Conservation (phyloP, 1,284 basidiomycete species). For the Austroboletus novae-zelandiae region DNA sequence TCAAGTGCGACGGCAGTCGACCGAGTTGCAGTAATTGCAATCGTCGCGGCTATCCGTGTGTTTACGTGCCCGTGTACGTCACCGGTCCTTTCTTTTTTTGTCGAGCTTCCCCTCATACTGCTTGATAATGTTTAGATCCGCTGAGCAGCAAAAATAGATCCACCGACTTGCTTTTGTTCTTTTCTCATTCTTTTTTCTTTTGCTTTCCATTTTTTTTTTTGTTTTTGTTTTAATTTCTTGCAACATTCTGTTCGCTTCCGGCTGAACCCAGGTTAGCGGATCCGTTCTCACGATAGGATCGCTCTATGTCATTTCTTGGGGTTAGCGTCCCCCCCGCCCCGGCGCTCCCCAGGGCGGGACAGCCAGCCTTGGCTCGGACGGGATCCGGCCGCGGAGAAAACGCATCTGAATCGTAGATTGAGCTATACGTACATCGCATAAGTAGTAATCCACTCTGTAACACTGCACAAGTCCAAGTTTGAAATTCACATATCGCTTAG, state of each 20-base stretch:
- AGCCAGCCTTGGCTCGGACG: constrained; percentile 7
- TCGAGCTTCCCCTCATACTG: not conserved
- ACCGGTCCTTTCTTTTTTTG: not conserved
- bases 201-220: not conserved
- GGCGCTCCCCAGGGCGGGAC: not conserved
- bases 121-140: constrained; percentile 14
- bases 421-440: constrained; percentile 29
- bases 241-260: constrained; percentile 23
- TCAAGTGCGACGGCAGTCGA: constrained; percentile 56
- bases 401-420: constrained; percentile 13
- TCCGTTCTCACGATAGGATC: constrained; percentile 23
- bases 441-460: constrained; percentile 24
- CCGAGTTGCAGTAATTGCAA: constrained; percentile 57
- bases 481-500: not conserved
- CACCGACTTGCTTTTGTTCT: not conserved
- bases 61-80: constrained; percentile 55
- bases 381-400: constrained; percentile 8
- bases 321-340: not conserved
- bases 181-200: not conserved
- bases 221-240: constrained; percentile 6
- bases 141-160: constrained; percentile 36
- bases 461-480: constrained; percentile 2
- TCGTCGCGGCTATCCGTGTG: constrained; percentile 46
- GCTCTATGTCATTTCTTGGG: constrained; percentile 12
- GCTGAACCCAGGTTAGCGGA: constrained; percentile 14